A percentile compares a stretch with the other conserved stretches of the same genome.
These are phyloP conservation scores for Ceraceosorus guamensis DNA, from an alignment of 1,284 basidiomycete genomes.

Conservation along the genomic window DNA sequence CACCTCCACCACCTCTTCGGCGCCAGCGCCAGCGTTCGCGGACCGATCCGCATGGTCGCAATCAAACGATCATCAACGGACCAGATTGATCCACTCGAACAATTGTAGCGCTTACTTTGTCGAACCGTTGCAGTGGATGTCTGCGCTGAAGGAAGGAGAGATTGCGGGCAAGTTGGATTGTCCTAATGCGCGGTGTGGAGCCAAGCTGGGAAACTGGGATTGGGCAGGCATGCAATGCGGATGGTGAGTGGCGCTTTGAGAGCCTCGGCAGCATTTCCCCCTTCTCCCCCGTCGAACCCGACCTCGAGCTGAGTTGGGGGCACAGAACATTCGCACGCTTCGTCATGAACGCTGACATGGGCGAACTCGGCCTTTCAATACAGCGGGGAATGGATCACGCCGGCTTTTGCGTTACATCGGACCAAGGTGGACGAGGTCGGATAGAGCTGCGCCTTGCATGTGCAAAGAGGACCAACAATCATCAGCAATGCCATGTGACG, in stretches of 20 bases:
- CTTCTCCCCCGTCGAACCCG: not conserved
- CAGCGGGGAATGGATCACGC: constrained; percentile 41
- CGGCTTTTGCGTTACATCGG: constrained; percentile 82
- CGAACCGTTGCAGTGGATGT: constrained; percentile 98
- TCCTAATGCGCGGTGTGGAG: constrained; percentile 78
- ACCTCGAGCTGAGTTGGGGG: too few relatives aligned
- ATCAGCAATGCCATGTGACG: too few relatives aligned
- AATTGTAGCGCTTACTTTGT: constrained; percentile 93
- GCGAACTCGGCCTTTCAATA: too few relatives aligned
- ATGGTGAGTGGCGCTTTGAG: constrained; percentile 58
- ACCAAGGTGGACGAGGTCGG: constrained; percentile 81
- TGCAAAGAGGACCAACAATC: too few relatives aligned
- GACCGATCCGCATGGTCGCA: not conserved
- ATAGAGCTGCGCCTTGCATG: too few relatives aligned
- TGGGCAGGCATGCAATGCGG: constrained; percentile 93
- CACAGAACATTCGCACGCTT: not conserved
- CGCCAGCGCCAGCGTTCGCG: not conserved
- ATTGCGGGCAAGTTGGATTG: constrained; percentile 81
- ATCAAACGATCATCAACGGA: not conserved
- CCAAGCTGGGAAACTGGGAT: constrained; percentile 89
- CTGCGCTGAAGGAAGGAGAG: constrained; percentile 65
- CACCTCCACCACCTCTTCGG: not conserved
- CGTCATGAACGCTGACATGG: not conserved
- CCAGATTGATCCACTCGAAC: constrained; percentile 45
- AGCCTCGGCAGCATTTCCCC: not conserved